These are phyloP conservation scores for Fragilariopsis cylindrus DNA, from an alignment of 108 stramenopile genomes.

Conservation along the genomic window DNA sequence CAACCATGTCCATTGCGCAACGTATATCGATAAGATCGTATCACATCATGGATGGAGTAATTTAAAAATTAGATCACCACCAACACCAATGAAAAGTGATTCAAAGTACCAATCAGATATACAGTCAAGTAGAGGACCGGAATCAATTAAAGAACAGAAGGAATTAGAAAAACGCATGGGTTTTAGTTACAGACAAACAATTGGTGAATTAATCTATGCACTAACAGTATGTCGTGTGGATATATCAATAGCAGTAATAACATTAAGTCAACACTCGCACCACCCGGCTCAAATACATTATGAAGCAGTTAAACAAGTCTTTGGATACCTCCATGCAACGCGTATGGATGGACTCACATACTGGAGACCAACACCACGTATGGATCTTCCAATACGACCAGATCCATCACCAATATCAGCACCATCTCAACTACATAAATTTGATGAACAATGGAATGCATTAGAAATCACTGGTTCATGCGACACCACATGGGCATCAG, in stretches of 20 bases:
- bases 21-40: constrained; percentile 34
- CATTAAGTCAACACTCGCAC: not conserved
- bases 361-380: not conserved
- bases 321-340: not conserved
- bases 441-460: too few relatives aligned
- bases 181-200: constrained; percentile 23
- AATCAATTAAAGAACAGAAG: not conserved
- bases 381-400: too few relatives aligned
- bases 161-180: constrained; percentile 9
- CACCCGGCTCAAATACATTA: not conserved
- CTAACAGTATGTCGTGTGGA: constrained; percentile 25
- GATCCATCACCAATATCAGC: too few relatives aligned
- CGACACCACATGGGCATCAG: too few relatives aligned
- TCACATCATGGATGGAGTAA: not conserved
- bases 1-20: constrained; percentile 15
- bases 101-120: not conserved
- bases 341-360: not conserved
- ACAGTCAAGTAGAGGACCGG: not conserved
- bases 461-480: too few relatives aligned
- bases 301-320: not conserved
- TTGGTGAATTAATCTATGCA: constrained; percentile 36
- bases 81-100: not conserved
- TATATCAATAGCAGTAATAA: constrained; percentile 15
- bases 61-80: not conserved
- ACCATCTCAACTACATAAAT: too few relatives aligned